Percentiles rank a stretch among this genome's conserved stretches.
phyloP scores from a whole-genome alignment of 768 basidiomycete genomes.

The Sporobolomyces phaffii region DNA sequence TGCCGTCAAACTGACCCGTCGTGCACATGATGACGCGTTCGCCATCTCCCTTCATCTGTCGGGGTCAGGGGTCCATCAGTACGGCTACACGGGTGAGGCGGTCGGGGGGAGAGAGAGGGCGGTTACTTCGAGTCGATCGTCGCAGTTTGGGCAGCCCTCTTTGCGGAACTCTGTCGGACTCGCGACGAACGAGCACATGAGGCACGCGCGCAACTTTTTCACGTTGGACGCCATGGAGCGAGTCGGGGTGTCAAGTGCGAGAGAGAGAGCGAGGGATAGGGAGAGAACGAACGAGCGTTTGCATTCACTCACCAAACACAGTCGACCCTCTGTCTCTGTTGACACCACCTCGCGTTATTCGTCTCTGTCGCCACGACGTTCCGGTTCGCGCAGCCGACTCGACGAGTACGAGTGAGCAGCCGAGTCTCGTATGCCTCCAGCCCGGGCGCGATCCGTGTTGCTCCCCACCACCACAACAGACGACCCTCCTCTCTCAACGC shows the following conservation, averaged over 20 bases:
- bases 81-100: not conserved
- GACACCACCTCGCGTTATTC: no score
- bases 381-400: no score
- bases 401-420: no score
- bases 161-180: slow-evolving; percentile 73
- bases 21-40: slow-evolving; percentile 83
- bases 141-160: slow-evolving; percentile 92
- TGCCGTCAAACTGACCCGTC: slow-evolving; percentile 84
- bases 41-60: slow-evolving; percentile 78
- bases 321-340: no score
- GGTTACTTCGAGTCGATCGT: slow-evolving; percentile 85
- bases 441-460: no score
- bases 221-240: slow-evolving; percentile 41
- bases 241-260: not conserved
- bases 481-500: not conserved
- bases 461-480: not conserved
- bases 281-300: no score
- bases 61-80: not conserved
- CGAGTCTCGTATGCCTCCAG: no score
- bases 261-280: no score
- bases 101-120: slow-evolving; percentile 37
- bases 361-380: no score
- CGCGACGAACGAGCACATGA: slow-evolving; percentile 87
- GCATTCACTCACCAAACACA: no score
- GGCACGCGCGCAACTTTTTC: slow-evolving; percentile 77